Evolutionary conservation across 2,329 filamentous ascomycete genomes (phyloP).

Genomic region (Penicillium sp.): DNA sequence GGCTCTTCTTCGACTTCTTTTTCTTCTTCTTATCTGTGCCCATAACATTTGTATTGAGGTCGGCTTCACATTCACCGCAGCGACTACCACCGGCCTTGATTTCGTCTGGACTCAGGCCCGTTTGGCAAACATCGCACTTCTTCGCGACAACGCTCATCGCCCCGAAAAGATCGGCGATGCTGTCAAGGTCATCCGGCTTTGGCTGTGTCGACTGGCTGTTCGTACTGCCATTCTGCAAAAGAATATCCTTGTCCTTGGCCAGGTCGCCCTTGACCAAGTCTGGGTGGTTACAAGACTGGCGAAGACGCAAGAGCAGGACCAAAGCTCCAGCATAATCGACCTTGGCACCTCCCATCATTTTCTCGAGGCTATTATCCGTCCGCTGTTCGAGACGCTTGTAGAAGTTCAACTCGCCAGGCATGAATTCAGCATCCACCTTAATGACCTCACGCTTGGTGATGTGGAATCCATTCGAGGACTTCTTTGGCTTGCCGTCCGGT

Average conservation of each 20-base stretch:
- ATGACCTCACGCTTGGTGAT: constrained; percentile 89
- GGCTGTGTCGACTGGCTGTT: constrained; percentile 51
- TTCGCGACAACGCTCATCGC: constrained; percentile 74
- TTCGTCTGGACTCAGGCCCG: constrained; percentile 60
- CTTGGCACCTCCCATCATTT: constrained; percentile 78
- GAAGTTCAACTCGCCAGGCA: constrained; percentile 75
- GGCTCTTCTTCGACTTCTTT: constrained; percentile 49
- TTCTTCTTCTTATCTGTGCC: constrained; percentile 39
- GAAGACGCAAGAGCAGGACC: constrained; percentile 81
- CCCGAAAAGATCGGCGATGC: constrained; percentile 80
- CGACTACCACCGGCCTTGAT: constrained; percentile 52
- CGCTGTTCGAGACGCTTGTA: constrained; percentile 80
- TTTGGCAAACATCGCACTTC: constrained; percentile 80
- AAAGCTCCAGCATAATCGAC: constrained; percentile 92
- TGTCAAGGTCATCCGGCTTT: constrained; percentile 67
- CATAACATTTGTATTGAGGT: constrained; percentile 61
- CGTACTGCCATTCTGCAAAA: constrained; percentile 60
- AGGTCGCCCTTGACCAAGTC: constrained; percentile 82
- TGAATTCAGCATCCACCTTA: constrained; percentile 73
- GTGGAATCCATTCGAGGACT: constrained; percentile 68
- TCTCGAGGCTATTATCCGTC: constrained; percentile 79
- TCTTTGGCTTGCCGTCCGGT: constrained; percentile 50
- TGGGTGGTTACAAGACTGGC: constrained; percentile 94
- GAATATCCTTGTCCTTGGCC: constrained; percentile 80
- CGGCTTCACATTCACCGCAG: constrained; percentile 72